Percentiles rank a stretch among this genome's conserved stretches.
phyloP scores from a whole-genome alignment of 2,329 filamentous ascomycete genomes.

The Colletotrichum sp. region DNA sequence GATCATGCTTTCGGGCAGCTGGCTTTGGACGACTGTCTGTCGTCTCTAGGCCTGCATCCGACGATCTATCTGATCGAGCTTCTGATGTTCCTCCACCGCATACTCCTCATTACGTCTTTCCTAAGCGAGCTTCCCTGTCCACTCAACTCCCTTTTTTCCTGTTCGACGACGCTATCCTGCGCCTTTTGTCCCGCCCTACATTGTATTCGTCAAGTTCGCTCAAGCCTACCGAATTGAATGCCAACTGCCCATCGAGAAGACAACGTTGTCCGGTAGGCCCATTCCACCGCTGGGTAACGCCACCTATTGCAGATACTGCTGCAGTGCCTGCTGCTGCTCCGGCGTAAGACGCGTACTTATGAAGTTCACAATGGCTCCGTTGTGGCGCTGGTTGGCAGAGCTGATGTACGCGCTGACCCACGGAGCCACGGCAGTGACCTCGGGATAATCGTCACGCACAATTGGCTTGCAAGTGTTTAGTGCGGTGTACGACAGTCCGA shows the following conservation, averaged over 20 bases:
- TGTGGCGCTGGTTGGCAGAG: constrained; percentile 75
- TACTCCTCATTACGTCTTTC: not conserved
- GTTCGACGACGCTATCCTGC: not conserved
- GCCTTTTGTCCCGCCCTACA: not conserved
- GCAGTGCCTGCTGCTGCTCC: constrained; percentile 61
- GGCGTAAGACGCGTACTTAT: constrained; percentile 73
- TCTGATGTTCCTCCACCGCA: not conserved
- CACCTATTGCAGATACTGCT: constrained; percentile 52
- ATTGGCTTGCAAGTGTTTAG: constrained; percentile 87
- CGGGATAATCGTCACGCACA: constrained; percentile 81
- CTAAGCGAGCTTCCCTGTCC: not conserved
- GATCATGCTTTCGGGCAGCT: not conserved
- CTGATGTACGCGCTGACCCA: constrained; percentile 86
- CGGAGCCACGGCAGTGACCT: constrained; percentile 79
- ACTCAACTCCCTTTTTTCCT: not conserved
- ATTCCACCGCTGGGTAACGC: not conserved
- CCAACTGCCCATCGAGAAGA: constrained; percentile 11
- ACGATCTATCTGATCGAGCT: not conserved
- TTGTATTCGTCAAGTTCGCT: not conserved
- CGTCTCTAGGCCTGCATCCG: not conserved
- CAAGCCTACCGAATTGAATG: not conserved
- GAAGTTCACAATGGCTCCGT: constrained; percentile 73
- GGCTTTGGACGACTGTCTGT: not conserved
- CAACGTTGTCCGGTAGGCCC: constrained; percentile 3
- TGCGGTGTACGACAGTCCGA: constrained; percentile 92